Conservation (phyloP, 306 rosid genomes). For the Acacia acuminata region DNA sequence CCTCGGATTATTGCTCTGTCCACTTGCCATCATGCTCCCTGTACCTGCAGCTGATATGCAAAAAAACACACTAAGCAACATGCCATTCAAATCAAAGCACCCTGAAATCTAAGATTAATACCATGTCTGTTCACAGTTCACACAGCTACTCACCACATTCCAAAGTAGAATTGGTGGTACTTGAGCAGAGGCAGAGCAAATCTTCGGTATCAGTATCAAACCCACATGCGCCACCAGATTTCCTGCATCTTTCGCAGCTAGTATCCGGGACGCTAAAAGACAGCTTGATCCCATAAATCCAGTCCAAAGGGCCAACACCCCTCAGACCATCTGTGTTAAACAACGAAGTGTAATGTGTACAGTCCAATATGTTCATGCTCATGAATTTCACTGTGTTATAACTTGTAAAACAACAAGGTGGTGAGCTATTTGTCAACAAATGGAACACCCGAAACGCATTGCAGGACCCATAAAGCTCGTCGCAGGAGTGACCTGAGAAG, state of each 20-base stretch:
- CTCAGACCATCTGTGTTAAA: conserved; percentile 48
- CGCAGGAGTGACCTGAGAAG: conserved; percentile 86
- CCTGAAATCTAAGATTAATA: background rate
- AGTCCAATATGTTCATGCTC: conserved; percentile 92
- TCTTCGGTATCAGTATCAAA: conserved; percentile 89
- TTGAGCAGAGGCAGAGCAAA: conserved; percentile 73
- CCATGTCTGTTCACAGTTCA: background rate
- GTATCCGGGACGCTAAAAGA: conserved; percentile 66
- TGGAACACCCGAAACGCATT: conserved; percentile 82
- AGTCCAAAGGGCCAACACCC: conserved; percentile 80
- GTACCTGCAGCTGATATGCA: conserved; percentile 52
- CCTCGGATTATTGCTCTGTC: conserved; percentile 33
- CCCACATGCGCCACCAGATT: conserved; percentile 83
- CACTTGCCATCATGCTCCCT: conserved; percentile 50
- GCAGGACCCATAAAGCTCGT: conserved; percentile 78
- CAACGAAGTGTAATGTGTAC: conserved; percentile 81
- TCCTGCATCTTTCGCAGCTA: conserved; percentile 65
- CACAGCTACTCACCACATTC: conserved; percentile 61
- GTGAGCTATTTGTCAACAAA: conserved; percentile 59
- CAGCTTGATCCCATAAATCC: conserved; percentile 88
- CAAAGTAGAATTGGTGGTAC: conserved; percentile 54
- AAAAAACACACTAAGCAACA: conserved; percentile 8
- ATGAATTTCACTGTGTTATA: conserved; percentile 71
- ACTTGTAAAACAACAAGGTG: conserved; percentile 86
- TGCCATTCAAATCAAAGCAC: background rate